These are phyloP conservation scores for Canariomyces notabilis DNA, from an alignment of 2,329 filamentous ascomycete genomes.

Conservation along the genomic window DNA sequence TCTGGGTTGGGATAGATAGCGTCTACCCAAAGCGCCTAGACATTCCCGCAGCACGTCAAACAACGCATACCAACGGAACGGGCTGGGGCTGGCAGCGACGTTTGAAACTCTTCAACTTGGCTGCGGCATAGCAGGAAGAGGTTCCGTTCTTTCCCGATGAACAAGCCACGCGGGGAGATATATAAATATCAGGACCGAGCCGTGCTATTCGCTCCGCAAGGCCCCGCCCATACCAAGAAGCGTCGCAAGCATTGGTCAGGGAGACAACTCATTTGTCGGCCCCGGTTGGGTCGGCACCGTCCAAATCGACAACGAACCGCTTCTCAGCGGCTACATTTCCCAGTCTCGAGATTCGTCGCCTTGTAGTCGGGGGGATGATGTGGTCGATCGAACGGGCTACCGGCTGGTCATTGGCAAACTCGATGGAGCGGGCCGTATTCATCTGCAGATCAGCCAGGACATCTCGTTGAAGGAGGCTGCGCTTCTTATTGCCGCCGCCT, in stretches of 20 bases:
- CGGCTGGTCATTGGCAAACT: constrained; percentile 21
- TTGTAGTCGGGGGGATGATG: not conserved
- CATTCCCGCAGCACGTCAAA: no score
- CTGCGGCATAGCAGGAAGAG: no score
- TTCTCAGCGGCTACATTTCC: constrained; percentile 2
- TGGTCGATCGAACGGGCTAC: constrained; percentile 11
- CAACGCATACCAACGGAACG: no score
- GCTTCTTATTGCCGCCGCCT: constrained; percentile 21
- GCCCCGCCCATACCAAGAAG: no score
- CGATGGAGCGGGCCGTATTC: constrained; percentile 25
- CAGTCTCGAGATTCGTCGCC: constrained; percentile 1
- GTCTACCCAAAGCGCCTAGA: no score
- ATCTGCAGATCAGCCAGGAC: constrained; percentile 25
- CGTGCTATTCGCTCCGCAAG: no score
- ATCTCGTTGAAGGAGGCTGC: constrained; percentile 15
- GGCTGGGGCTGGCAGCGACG: no score
- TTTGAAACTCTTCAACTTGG: no score
- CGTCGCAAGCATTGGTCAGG: no score
- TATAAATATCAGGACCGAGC: no score
- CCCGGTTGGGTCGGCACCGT: constrained; percentile 3
- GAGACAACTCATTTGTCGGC: constrained; percentile 4
- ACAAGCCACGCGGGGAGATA: no score
- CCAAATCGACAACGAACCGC: constrained; percentile 17
- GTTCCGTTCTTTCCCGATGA: no score
- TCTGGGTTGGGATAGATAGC: not conserved